Evolutionary conservation across 2,329 filamentous ascomycete species (phyloP).

Genomic region (Aspergillus terreus): DNA sequence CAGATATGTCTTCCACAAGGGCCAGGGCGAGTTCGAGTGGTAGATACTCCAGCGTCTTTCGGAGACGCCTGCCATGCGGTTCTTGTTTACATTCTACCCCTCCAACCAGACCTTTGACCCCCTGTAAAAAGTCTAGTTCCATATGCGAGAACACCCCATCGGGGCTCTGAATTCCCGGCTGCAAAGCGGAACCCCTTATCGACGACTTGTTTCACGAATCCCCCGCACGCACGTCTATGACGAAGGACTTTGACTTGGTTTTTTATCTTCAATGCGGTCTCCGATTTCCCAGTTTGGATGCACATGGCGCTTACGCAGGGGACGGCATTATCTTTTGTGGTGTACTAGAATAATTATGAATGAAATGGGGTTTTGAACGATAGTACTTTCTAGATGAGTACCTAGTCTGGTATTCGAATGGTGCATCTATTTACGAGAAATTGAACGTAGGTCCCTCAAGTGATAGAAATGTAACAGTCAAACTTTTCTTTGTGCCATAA

Average conservation of each 20-base stretch:
- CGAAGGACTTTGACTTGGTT: slow-evolving; percentile 5
- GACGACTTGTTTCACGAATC: slow-evolving; percentile 5
- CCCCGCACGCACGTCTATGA: slow-evolving; percentile 6
- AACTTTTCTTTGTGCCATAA: background rate
- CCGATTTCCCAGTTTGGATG: slow-evolving; percentile 4
- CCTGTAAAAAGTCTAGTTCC: background rate
- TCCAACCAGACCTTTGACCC: slow-evolving; percentile 5
- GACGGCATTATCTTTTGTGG: slow-evolving; percentile 10
- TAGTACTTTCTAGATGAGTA: too few species aligned
- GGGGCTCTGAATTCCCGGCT: background rate
- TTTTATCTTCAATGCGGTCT: background rate
- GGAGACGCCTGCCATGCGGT: too few species aligned
- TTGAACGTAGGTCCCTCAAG: too few species aligned
- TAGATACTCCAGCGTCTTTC: slow-evolving; percentile 42
- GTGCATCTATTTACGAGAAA: too few species aligned
- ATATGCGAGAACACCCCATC: background rate
- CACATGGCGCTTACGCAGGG: slow-evolving; percentile 25
- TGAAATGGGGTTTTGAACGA: slow-evolving; percentile 2
- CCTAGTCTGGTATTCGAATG: too few species aligned
- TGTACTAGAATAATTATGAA: slow-evolving; percentile 24
- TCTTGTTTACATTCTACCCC: background rate
- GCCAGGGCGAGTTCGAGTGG: slow-evolving; percentile 97
- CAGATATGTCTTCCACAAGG: slow-evolving; percentile 94
- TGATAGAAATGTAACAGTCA: background rate
- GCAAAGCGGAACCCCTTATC: slow-evolving; percentile 2